phyloP scores from a whole-genome alignment of 164 flowering plant species.

The Umbilicus rupestris region DNA sequence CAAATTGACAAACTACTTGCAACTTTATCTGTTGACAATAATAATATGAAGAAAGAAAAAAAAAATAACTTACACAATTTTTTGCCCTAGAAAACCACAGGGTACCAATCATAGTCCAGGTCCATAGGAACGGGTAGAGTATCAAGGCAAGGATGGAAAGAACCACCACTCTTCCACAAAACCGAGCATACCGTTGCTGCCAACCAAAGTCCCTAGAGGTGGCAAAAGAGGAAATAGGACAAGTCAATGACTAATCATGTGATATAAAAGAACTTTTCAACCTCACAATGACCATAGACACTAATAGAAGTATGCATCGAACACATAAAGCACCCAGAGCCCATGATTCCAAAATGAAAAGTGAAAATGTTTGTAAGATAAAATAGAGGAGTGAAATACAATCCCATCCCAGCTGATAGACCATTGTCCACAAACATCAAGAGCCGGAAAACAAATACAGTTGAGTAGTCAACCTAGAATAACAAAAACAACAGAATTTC shows the following conservation, averaged over 20 bases:
- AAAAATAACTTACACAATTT: conserved; percentile 64
- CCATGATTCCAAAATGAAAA: background rate
- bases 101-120: conserved; percentile 91
- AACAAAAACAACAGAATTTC: background rate
- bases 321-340: background rate
- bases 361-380: background rate
- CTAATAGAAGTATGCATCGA: background rate
- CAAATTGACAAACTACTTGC: background rate
- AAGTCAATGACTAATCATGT: background rate
- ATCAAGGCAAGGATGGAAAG: conserved; percentile 64
- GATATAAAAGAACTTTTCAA: background rate
- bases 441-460: conserved; percentile 81
- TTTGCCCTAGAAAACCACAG: conserved; percentile 85
- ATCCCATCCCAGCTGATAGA: conserved; percentile 93
- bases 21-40: background rate
- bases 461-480: conserved; percentile 83
- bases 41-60: background rate
- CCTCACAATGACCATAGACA: background rate
- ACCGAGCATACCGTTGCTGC: conserved; percentile 89
- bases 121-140: conserved; percentile 91
- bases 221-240: background rate
- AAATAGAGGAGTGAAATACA: conserved; percentile 45
- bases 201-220: conserved; percentile 74
- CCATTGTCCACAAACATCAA: conserved; percentile 96
- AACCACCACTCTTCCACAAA: conserved; percentile 84